Base-by-base conservation (phyloP, 352 stramenopile genomes). In the Phytopythium litorale region DNA sequence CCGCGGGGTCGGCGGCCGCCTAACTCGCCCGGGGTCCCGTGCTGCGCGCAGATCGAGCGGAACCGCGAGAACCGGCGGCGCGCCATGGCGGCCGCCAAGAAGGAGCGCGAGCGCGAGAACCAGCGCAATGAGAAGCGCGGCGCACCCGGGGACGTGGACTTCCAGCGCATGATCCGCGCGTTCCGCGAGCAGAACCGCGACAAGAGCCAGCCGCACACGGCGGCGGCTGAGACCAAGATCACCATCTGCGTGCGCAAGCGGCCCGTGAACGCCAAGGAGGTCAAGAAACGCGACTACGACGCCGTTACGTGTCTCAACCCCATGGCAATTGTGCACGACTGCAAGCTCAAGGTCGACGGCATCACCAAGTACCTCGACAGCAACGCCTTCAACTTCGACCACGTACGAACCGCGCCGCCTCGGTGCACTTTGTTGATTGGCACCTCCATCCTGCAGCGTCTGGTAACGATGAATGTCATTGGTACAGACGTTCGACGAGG, bases 351-450 rank as follows among this genome's bases (percentile, higher is more conserved):
- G 62, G 97, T 99, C 16, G 97, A 99, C 72, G 97, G 97, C 32
- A 99, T 99, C 62, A 98, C 91, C 51, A 99, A 99, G 76, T 99
- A 98, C 68, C 78, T 99, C 16, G 96, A 99, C 72, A 98, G 97
- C 72, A 98, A 97, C 38, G 85, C 91, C 0, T 99, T 99, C 73
- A 80, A 86, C 49, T 94, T 93, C 64, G 86, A 94, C 25, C 84
- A 92, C 56, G 78, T 88, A 67, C 60, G 73, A 25, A 9, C 23
- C 8, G 72, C 25, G 30, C 23, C 1, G 8, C 18, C 13, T 40
- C 35, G 7, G 40, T 37, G 33, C 15, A 25, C 9, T 23, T 23
- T 7, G 97, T 70, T 82, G 11, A 1, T n/a, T 32, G 28, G 28
- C 3, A 32, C 5, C 7, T 32, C 28, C 28, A 32, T 32, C 28